phyloP scores from a whole-genome alignment of 1,139 yeast species.

The Geotrichum fermentans region DNA sequence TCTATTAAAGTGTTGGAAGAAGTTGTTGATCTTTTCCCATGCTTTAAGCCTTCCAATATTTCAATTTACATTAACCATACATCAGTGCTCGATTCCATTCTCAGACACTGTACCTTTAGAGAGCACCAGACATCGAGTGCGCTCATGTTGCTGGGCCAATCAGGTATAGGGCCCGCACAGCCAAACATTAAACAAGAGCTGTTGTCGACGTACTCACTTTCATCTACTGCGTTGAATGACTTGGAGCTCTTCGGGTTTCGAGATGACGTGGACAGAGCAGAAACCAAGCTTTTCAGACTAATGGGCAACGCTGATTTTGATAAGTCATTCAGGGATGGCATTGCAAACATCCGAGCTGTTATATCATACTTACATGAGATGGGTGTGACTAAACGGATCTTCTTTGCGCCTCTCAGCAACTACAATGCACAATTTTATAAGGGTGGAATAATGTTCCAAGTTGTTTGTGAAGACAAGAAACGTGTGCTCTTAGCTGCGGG shows the following conservation, averaged over 20 bases:
- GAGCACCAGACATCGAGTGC: constrained; percentile 66
- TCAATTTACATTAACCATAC: constrained; percentile 69
- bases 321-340: constrained; percentile 55
- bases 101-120: constrained; percentile 73
- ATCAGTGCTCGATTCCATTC: constrained; percentile 67
- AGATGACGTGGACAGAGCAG: constrained; percentile 60
- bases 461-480: constrained; percentile 53
- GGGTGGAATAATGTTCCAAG: constrained; percentile 85
- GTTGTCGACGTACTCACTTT: constrained; percentile 65
- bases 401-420: constrained; percentile 69
- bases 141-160: constrained; percentile 64
- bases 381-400: constrained; percentile 51
- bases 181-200: constrained; percentile 63
- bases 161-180: constrained; percentile 64
- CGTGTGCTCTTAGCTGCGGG: constrained; percentile 73
- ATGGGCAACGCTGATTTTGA: constrained; percentile 74
- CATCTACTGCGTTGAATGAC: constrained; percentile 78
- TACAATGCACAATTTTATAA: constrained; percentile 74
- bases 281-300: constrained; percentile 54
- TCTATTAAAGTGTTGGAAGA: constrained; percentile 78
- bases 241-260: constrained; percentile 74
- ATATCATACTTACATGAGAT: constrained; percentile 51
- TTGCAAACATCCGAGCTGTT: constrained; percentile 57
- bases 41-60: constrained; percentile 53
- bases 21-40: constrained; percentile 58